A percentile compares a stretch with the other conserved stretches of the same genome.
Evolutionary conservation across 305 asterid species (phyloP).

Genomic region (Rubia peregrina): DNA sequence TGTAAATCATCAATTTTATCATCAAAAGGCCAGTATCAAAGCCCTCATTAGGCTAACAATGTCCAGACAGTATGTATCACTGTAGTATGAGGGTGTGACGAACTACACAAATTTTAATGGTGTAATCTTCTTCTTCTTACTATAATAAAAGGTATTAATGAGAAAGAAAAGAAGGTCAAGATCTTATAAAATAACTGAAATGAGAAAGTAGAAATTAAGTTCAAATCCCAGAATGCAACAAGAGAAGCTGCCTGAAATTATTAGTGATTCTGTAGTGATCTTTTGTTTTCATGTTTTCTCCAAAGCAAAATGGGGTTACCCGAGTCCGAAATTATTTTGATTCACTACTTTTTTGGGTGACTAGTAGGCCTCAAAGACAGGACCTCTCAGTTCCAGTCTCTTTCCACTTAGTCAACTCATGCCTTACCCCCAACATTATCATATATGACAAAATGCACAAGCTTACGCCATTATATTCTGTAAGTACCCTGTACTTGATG

Average conservation of each 20-base stretch:
- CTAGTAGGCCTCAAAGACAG: not conserved
- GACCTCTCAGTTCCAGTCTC: not conserved
- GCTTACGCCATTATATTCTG: not conserved
- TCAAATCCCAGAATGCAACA: conserved; percentile 3
- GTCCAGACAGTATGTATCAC: not conserved
- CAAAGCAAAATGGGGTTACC: not conserved
- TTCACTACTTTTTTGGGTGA: not conserved
- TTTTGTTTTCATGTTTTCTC: not conserved
- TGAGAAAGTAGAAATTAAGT: not conserved
- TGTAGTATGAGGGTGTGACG: not conserved
- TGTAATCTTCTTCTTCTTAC: not conserved
- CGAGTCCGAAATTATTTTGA: not conserved
- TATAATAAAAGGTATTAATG: not conserved
- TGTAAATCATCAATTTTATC: conserved; percentile 4
- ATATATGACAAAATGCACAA: not conserved
- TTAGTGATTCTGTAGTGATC: not conserved
- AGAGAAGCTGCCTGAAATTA: not conserved
- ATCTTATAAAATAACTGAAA: not conserved
- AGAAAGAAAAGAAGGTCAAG: not conserved
- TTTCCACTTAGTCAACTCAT: not conserved
- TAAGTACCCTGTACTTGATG: not conserved
- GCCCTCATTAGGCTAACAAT: not conserved
- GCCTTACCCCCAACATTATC: not conserved
- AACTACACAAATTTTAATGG: not conserved
- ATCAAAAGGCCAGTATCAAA: not conserved